phyloP scores from a whole-genome alignment of 139 green algal genomes.

The Tetratostichococcus sp. region DNA sequence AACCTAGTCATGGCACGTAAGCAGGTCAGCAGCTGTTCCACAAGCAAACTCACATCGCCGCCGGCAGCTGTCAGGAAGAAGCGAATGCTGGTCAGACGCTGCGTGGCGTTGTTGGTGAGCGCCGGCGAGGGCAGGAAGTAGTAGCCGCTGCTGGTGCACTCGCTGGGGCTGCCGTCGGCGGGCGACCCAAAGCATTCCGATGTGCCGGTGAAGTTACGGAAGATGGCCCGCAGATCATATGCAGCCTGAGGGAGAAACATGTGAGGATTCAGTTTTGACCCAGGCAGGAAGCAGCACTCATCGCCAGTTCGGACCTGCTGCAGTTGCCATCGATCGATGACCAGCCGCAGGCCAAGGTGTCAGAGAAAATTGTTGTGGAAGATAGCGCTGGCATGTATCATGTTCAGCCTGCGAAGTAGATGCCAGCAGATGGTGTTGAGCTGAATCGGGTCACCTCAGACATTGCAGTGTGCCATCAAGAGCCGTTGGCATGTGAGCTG shows the following conservation, averaged over 20 bases:
- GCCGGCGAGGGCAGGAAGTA: neutral
- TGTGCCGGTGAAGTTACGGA: constrained; percentile 1
- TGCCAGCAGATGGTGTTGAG: too few relatives aligned
- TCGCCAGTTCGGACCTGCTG: too few relatives aligned
- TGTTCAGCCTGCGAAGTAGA: too few relatives aligned
- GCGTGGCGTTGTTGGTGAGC: neutral
- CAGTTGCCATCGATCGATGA: too few relatives aligned
- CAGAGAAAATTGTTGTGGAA: too few relatives aligned
- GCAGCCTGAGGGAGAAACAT: neutral
- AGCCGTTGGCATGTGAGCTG: too few relatives aligned
- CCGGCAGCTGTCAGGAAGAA: constrained; percentile 2
- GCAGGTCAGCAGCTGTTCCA: too few relatives aligned
- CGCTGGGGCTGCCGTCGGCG: neutral
- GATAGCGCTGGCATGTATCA: too few relatives aligned
- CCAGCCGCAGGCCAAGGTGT: too few relatives aligned
- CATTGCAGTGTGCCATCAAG: too few relatives aligned
- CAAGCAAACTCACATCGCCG: neutral
- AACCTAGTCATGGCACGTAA: neutral
- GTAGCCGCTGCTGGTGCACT: neutral
- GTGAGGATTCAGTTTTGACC: neutral
- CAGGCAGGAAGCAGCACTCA: neutral
- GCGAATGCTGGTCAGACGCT: constrained; percentile 5
- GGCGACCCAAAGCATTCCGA: neutral
- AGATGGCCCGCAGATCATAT: neutral
- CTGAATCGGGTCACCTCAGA: too few relatives aligned